A percentile compares a stretch with the other conserved stretches of the same genome.
phyloP scores from a whole-genome alignment of 306 rosid genomes.

The Senna siamea region DNA sequence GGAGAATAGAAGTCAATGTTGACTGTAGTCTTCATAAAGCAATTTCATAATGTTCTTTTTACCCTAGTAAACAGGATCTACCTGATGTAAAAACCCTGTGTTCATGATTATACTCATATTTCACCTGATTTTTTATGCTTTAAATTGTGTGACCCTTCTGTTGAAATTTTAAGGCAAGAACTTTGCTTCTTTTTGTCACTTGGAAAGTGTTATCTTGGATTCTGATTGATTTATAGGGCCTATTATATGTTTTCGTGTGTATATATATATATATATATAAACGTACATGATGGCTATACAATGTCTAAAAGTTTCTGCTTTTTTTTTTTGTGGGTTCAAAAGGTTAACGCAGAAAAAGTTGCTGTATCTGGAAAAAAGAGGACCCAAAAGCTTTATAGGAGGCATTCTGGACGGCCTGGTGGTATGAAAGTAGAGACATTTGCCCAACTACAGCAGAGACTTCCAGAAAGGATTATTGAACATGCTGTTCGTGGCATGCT shows the following conservation, averaged over 20 bases:
- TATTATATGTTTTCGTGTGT: not conserved
- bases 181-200: not conserved
- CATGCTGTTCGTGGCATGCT: slow-evolving; percentile 99
- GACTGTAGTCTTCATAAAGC: no score
- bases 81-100: no score
- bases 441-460: slow-evolving; percentile 88
- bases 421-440: slow-evolving; percentile 96
- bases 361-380: slow-evolving; percentile 95
- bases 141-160: not conserved
- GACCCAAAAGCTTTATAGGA: slow-evolving; percentile 89
- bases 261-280: no score
- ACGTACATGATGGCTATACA: not conserved
- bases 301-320: slow-evolving; percentile 36
- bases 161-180: slow-evolving; percentile 17
- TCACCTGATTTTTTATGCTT: slow-evolving; percentile 28
- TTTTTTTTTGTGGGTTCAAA: slow-evolving; percentile 37
- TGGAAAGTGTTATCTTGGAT: not conserved
- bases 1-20: no score
- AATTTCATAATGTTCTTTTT: no score
- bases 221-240: slow-evolving; percentile 16
- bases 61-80: no score
- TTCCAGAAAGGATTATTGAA: slow-evolving; percentile 93
- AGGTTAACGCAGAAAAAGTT: slow-evolving; percentile 96
- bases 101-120: no score
- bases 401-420: slow-evolving; percentile 99